A percentile compares a stretch with the other conserved stretches of the same genome.
These are phyloP conservation scores for Platismatia glauca DNA, from an alignment of 495 filamentous ascomycete species.

Conservation along the genomic window DNA sequence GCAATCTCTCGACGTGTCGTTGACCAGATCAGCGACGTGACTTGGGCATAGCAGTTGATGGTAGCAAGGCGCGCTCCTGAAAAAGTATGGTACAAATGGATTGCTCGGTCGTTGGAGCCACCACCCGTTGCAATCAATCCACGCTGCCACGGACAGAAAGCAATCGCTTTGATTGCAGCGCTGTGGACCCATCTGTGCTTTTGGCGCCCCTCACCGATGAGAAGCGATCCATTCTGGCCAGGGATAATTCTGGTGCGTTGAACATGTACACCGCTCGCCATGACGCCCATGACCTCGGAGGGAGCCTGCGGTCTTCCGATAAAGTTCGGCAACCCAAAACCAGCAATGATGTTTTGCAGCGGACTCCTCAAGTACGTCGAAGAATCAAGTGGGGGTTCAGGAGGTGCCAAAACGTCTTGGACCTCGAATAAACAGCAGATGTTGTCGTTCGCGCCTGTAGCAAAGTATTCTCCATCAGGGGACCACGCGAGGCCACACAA, in stretches of 20 bases:
- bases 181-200: slow-evolving; percentile 69
- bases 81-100: slow-evolving; percentile 88
- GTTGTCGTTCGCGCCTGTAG: slow-evolving; percentile 90
- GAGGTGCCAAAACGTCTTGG: slow-evolving; percentile 43
- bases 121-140: slow-evolving; percentile 86
- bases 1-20: slow-evolving; percentile 76
- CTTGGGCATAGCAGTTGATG: slow-evolving; percentile 87
- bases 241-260: slow-evolving; percentile 14
- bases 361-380: slow-evolving; percentile 7
- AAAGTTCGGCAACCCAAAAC: slow-evolving; percentile 16
- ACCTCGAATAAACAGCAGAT: slow-evolving; percentile 72
- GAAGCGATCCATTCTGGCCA: slow-evolving; percentile 17
- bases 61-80: slow-evolving; percentile 81
- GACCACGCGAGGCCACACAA: slow-evolving; percentile 92
- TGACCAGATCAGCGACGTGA: slow-evolving; percentile 89
- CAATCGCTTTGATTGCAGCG: slow-evolving; percentile 92
- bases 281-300: slow-evolving; percentile 1
- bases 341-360: slow-evolving; percentile 15
- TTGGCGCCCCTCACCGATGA: slow-evolving; percentile 43
- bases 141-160: slow-evolving; percentile 91
- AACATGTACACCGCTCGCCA: slow-evolving; percentile 1
- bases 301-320: slow-evolving; percentile 4
- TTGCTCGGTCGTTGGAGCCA: slow-evolving; percentile 85
- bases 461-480: slow-evolving; percentile 62
- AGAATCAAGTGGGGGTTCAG: slow-evolving; percentile 1